Conservation (phyloP, 768 basidiomycete genomes). For the Tricholoma sp. region DNA sequence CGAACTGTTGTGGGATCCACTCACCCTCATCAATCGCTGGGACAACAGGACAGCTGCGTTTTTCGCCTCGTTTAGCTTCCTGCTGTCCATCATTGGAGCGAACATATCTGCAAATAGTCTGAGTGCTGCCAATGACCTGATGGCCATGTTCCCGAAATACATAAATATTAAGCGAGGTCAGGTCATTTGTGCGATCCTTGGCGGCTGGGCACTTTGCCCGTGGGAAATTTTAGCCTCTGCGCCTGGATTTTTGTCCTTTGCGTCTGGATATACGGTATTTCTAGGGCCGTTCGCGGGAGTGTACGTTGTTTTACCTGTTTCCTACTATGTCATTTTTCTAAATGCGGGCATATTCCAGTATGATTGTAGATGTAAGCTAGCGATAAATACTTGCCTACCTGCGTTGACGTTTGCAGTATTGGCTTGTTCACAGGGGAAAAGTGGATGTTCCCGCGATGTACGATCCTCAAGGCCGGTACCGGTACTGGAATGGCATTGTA, state of each 20-base stretch:
- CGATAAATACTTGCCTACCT: background rate
- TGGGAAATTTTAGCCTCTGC: constrained; percentile 80
- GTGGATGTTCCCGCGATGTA: constrained; percentile 87
- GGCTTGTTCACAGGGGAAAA: constrained; percentile 65
- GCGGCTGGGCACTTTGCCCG: constrained; percentile 81
- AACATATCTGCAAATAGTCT: constrained; percentile 75
- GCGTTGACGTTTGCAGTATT: constrained; percentile 45
- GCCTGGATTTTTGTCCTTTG: constrained; percentile 66
- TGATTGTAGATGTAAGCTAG: constrained; percentile 40
- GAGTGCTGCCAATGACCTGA: constrained; percentile 80
- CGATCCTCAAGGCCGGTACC: constrained; percentile 69
- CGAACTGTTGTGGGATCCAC: constrained; percentile 66
- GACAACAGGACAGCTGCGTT: constrained; percentile 83
- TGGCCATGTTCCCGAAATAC: constrained; percentile 67
- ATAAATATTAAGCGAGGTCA: constrained; percentile 82
- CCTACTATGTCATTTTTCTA: background rate
- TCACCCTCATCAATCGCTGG: constrained; percentile 73
- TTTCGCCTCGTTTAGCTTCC: constrained; percentile 74
- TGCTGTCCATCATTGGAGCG: constrained; percentile 63
- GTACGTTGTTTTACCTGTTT: constrained; percentile 40
- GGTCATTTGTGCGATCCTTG: constrained; percentile 72
- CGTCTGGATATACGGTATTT: constrained; percentile 83
- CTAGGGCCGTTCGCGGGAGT: constrained; percentile 82
- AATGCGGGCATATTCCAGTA: constrained; percentile 22
- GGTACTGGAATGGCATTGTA: constrained; percentile 72